phyloP scores from a whole-genome alignment of 345 rosid genomes.

The Bruguiera sexangula region DNA sequence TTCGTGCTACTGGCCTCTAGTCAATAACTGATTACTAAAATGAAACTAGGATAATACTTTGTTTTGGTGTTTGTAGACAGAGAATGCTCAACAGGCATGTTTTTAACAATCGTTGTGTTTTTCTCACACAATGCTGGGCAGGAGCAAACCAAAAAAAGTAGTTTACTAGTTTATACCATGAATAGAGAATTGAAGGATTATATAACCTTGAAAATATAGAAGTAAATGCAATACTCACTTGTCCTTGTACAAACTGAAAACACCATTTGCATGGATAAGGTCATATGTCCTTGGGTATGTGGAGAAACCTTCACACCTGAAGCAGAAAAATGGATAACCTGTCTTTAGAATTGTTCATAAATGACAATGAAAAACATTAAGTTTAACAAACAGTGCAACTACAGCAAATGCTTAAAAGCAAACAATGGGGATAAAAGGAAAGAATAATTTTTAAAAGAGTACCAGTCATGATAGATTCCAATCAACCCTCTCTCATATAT shows the following conservation, averaged over 20 bases:
- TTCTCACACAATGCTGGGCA: too few species aligned
- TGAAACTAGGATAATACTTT: too few species aligned
- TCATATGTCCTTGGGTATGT: conserved; percentile 98
- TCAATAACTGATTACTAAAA: too few species aligned
- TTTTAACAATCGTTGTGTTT: too few species aligned
- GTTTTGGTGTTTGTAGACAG: too few species aligned
- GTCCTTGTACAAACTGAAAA: conserved; percentile 83
- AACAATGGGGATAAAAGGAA: background rate
- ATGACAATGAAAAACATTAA: background rate
- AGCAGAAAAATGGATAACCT: background rate
- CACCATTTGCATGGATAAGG: conserved; percentile 74
- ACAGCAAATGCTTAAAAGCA: background rate
- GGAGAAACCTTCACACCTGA: conserved; percentile 98
- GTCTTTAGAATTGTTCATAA: background rate
- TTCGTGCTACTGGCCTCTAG: too few species aligned
- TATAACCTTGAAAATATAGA: background rate
- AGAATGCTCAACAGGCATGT: too few species aligned
- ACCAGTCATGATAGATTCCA: conserved; percentile 99
- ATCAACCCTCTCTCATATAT: conserved; percentile 85
- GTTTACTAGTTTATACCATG: background rate
- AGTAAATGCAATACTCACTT: conserved; percentile 50
- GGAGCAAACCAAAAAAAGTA: too few species aligned
- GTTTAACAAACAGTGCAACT: background rate
- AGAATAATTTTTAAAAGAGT: background rate
- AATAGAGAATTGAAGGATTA: background rate